Conservation (phyloP, 164 flowering plant genomes). For the Tinospora cordifolia region DNA sequence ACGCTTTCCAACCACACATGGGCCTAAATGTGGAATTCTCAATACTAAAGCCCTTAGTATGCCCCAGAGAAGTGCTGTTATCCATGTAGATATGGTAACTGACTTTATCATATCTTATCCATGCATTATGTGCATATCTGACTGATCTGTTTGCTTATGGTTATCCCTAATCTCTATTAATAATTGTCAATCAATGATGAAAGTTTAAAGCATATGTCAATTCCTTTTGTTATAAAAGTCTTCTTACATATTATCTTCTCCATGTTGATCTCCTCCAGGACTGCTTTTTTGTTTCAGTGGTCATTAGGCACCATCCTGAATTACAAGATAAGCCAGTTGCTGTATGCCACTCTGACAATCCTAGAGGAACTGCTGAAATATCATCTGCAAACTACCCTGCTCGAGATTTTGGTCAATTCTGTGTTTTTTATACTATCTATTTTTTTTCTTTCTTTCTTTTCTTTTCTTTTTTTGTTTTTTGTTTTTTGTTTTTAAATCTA, state of each 20-base stretch:
- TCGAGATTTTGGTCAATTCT: constrained; percentile 58
- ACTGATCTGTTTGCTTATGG: not conserved
- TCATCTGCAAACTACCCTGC: constrained; percentile 97
- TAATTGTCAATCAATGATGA: not conserved
- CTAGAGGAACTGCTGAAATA: constrained; percentile 95
- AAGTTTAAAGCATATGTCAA: not conserved
- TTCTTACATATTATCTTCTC: not conserved
- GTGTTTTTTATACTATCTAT: too few species aligned
- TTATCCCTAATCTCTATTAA: constrained; percentile 3
- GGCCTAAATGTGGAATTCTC: constrained; percentile 22
- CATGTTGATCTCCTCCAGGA: constrained; percentile 48
- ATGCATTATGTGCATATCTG: constrained; percentile 1
- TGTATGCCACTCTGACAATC: constrained; percentile 85
- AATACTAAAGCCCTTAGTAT: constrained; percentile 15
- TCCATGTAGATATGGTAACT: constrained; percentile 91
- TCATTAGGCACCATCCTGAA: constrained; percentile 61
- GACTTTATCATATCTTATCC: not conserved
- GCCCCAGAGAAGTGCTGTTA: constrained; percentile 29
- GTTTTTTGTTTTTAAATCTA: not conserved
- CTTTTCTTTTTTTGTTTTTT: too few species aligned
- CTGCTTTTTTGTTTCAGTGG: constrained; percentile 86
- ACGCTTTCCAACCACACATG: constrained; percentile 45
- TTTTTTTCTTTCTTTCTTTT: too few species aligned
- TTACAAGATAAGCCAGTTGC: constrained; percentile 80
- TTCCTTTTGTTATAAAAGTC: not conserved